phyloP scores from a whole-genome alignment of 352 stramenopile genomes.

The Globisporangium spinosum region DNA sequence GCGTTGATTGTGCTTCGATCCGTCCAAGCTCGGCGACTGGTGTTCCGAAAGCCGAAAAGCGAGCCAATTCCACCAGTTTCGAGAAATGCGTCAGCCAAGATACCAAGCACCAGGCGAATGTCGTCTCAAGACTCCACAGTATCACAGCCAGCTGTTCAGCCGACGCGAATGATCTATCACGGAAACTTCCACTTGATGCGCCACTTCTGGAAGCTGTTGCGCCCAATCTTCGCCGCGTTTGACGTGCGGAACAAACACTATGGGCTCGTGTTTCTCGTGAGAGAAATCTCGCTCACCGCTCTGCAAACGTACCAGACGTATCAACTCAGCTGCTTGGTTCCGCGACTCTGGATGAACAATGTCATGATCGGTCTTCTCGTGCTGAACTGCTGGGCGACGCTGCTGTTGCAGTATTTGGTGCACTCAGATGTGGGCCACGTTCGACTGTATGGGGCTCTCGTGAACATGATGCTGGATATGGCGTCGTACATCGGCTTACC shows the following conservation, averaged over 20 bases:
- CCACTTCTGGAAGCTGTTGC: neutral
- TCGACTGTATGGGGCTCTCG: neutral
- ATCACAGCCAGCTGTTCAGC: neutral
- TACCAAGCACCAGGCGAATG: neutral
- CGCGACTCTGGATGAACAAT: constrained; percentile 22
- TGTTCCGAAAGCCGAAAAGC: constrained; percentile 4
- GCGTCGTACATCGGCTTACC: constrained; percentile 22
- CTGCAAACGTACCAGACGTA: constrained; percentile 14
- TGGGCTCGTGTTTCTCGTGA: neutral
- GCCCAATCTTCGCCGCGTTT: neutral
- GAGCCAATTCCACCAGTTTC: neutral
- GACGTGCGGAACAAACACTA: neutral
- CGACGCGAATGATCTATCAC: neutral
- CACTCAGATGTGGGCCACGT: neutral
- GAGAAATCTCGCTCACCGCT: neutral
- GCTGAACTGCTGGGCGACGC: constrained; percentile 22
- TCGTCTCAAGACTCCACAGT: neutral
- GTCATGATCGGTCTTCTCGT: constrained; percentile 20
- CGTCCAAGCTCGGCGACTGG: neutral
- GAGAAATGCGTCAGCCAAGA: neutral
- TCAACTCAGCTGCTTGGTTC: constrained; percentile 17
- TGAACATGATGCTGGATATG: constrained; percentile 8
- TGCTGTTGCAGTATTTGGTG: constrained; percentile 12
- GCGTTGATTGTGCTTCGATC: constrained; percentile 3
- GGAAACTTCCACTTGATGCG: neutral